phyloP scores from a whole-genome alignment of 176 grass and related monocot species.

The Carex myosuroides region DNA sequence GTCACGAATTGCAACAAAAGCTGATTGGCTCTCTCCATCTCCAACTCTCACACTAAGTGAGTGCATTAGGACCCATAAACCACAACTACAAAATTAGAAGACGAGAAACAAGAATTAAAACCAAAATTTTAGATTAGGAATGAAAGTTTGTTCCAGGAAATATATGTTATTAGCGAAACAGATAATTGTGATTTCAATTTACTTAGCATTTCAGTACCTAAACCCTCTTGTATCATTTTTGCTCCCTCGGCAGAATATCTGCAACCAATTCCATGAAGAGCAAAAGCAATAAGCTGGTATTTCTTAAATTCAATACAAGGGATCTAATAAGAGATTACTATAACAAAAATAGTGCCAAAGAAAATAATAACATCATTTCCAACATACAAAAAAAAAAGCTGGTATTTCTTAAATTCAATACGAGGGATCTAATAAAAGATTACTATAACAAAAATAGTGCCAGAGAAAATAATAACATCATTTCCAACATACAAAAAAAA shows the following conservation, averaged over 20 bases:
- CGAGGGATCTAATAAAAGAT: background rate
- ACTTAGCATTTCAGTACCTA: slow-evolving; percentile 43
- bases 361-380: background rate
- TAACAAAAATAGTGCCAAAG: background rate
- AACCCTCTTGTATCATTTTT: slow-evolving; percentile 91
- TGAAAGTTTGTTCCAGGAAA: background rate
- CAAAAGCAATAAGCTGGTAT: slow-evolving; percentile 5
- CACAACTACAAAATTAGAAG: slow-evolving; percentile 57
- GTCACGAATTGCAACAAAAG: slow-evolving; percentile 82
- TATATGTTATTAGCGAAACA: slow-evolving; percentile 9
- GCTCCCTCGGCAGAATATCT: slow-evolving; percentile 97
- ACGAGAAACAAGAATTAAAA: slow-evolving; percentile 7
- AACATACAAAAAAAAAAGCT: background rate
- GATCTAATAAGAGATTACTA: background rate
- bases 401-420: no score
- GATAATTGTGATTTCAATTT: background rate
- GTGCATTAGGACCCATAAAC: slow-evolving; percentile 89
- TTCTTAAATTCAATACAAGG: slow-evolving; percentile 9
- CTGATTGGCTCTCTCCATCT: slow-evolving; percentile 77
- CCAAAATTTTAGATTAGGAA: slow-evolving; percentile 1
- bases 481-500: background rate
- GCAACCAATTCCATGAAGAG: slow-evolving; percentile 20
- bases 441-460: background rate
- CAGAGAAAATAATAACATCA: background rate
- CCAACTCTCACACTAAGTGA: slow-evolving; percentile 67